Percentiles rank a stretch among this genome's conserved stretches.
Evolutionary conservation across 805 yeast species (phyloP).

Genomic region (Ogataea pignaliae): DNA sequence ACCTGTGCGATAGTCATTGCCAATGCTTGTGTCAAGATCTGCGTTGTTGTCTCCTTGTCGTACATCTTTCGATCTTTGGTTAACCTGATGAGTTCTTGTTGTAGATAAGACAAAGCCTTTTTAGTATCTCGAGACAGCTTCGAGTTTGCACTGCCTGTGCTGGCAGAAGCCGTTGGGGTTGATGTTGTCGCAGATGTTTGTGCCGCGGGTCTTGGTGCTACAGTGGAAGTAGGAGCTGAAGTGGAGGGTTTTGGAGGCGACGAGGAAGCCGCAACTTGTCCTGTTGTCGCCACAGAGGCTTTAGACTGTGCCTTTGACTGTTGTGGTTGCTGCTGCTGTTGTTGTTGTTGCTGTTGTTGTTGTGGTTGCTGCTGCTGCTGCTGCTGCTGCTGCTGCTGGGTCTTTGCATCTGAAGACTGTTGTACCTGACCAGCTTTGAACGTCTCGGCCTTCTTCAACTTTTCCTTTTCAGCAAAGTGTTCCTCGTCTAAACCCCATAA

Average conservation of each 20-base stretch:
- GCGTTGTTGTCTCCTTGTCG: slow-evolving; percentile 79
- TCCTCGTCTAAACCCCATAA: slow-evolving; percentile 89
- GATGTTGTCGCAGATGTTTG: slow-evolving; percentile 10
- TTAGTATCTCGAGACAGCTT: slow-evolving; percentile 54
- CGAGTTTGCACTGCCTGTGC: slow-evolving; percentile 12
- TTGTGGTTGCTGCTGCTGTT: slow-evolving; percentile 15
- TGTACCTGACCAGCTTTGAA: slow-evolving; percentile 39
- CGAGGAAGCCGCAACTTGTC: background rate
- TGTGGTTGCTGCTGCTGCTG: slow-evolving; percentile 18
- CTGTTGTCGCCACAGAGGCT: background rate
- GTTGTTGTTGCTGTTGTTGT: no score
- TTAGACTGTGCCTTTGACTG: background rate
- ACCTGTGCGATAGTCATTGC: slow-evolving; percentile 92
- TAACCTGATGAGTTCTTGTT: slow-evolving; percentile 77
- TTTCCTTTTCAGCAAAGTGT: slow-evolving; percentile 77
- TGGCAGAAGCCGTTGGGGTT: slow-evolving; percentile 5
- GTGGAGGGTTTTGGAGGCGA: background rate
- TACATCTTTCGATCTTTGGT: slow-evolving; percentile 74
- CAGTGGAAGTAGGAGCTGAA: slow-evolving; percentile 14
- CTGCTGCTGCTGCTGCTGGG: slow-evolving; percentile 13
- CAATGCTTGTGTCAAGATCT: slow-evolving; percentile 80
- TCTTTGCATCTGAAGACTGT: slow-evolving; percentile 44
- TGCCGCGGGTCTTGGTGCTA: slow-evolving; percentile 7
- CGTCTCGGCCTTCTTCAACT: slow-evolving; percentile 31
- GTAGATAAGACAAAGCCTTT: slow-evolving; percentile 75